These are phyloP conservation scores for Apiospora rasikravindrae DNA, from an alignment of 2,329 filamentous ascomycete species.

Conservation along the genomic window DNA sequence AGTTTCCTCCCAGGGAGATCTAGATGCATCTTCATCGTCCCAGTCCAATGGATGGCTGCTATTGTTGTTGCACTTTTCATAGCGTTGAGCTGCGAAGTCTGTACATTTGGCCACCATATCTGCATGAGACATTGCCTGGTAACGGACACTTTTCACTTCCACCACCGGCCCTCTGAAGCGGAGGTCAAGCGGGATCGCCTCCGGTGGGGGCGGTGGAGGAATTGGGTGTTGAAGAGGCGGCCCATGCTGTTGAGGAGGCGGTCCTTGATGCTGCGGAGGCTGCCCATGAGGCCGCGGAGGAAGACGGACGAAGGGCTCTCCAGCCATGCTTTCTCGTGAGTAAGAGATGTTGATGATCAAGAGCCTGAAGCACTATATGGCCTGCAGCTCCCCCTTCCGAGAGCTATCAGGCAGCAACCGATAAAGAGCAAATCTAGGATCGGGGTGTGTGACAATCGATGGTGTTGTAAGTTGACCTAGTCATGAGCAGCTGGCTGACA, in stretches of 20 bases:
- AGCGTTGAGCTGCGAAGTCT: conserved; percentile 46
- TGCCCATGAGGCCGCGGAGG: too few relatives aligned
- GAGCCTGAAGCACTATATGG: too few relatives aligned
- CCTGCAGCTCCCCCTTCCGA: background rate
- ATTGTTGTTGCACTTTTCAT: conserved; percentile 45
- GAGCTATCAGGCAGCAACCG: background rate
- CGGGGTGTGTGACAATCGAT: background rate
- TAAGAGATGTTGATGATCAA: too few relatives aligned
- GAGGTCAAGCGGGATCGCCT: background rate
- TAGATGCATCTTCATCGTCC: conserved; percentile 40
- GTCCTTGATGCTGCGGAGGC: background rate
- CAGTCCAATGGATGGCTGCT: conserved; percentile 38
- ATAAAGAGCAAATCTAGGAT: background rate
- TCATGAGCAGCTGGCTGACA: background rate
- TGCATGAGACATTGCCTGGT: conserved; percentile 43
- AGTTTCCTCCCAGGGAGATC: conserved; percentile 48
- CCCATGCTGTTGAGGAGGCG: background rate
- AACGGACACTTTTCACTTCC: conserved; percentile 41
- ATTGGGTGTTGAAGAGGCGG: background rate
- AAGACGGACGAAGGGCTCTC: background rate
- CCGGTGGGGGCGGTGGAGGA: background rate
- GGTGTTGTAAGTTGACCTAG: background rate
- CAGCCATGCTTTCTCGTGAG: background rate
- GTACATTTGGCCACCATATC: conserved; percentile 47
- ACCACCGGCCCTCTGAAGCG: background rate